These are phyloP conservation scores for Antitrichia curtipendula DNA, from an alignment of 225 moss, liverwort and hornwort genomes.

Conservation along the genomic window DNA sequence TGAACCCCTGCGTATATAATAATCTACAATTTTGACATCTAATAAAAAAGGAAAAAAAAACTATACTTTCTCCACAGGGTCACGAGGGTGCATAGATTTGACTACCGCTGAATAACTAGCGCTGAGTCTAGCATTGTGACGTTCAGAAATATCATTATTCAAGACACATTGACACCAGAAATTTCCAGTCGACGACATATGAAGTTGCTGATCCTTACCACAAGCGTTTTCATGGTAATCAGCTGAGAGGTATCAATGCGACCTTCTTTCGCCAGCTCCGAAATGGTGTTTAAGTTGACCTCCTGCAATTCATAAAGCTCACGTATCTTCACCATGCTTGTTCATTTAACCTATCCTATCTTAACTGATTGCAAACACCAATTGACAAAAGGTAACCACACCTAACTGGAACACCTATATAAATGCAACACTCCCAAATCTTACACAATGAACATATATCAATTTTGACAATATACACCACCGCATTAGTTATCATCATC, in stretches of 20 bases:
- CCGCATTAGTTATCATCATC: not conserved
- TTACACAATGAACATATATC: not conserved
- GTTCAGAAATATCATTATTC: not conserved
- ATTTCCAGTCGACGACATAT: not conserved
- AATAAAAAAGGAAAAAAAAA: not conserved
- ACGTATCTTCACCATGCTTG: not conserved
- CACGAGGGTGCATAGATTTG: not conserved
- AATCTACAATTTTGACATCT: not conserved
- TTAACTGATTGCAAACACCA: not conserved
- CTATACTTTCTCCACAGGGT: not conserved
- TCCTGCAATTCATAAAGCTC: conserved; percentile 30
- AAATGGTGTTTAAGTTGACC: conserved; percentile 75
- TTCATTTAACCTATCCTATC: not conserved
- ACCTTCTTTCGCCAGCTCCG: conserved; percentile 68
- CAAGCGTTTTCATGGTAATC: conserved; percentile 94
- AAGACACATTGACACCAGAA: not conserved
- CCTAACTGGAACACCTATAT: not conserved
- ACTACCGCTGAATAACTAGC: not conserved
- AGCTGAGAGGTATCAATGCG: conserved; percentile 84
- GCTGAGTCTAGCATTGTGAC: not conserved
- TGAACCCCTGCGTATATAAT: not conserved
- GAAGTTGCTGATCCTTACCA: conserved; percentile 26
- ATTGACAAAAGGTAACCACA: not conserved
- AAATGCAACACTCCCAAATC: not conserved
- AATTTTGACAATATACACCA: not conserved